Evolutionary conservation across 2,329 filamentous ascomycete species (phyloP).

Genomic region (Alternaria sp.): DNA sequence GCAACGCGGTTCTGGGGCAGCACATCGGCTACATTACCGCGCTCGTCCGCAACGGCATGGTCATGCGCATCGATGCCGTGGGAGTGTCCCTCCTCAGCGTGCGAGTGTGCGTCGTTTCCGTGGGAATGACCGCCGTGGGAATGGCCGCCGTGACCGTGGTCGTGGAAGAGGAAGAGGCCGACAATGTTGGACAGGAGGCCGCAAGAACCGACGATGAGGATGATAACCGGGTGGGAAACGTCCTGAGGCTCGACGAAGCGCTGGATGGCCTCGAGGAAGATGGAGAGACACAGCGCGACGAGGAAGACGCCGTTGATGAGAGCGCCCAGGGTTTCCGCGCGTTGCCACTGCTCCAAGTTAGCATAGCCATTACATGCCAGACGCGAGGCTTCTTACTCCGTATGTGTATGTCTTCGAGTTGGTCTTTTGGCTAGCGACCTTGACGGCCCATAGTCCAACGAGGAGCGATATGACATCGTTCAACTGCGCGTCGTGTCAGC

Average conservation of each 20-base stretch:
- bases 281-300: constrained; percentile 93
- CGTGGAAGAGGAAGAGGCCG: constrained; percentile 89
- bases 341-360: constrained; percentile 74
- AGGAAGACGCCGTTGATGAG: constrained; percentile 98
- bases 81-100: constrained; percentile 61
- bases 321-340: constrained; percentile 93
- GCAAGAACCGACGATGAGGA: constrained; percentile 85
- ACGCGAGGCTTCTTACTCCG: constrained; percentile 68
- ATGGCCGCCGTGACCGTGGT: constrained; percentile 88
- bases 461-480: constrained; percentile 96
- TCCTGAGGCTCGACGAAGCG: constrained; percentile 90
- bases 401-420: constrained; percentile 92
- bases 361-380: neutral
- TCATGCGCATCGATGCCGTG: constrained; percentile 54
- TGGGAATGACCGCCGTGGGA: constrained; percentile 70
- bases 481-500: constrained; percentile 60
- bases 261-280: constrained; percentile 92
- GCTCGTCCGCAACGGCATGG: constrained; percentile 60
- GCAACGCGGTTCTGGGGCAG: constrained; percentile 68
- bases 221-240: constrained; percentile 82
- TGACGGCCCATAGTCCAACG: constrained; percentile 95
- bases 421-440: constrained; percentile 80
- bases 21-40: constrained; percentile 66
- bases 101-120: constrained; percentile 50
- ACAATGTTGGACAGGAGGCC: constrained; percentile 88